Conservation (phyloP, 2,329 filamentous ascomycete genomes). For the Trichoderma koningiopsis region DNA sequence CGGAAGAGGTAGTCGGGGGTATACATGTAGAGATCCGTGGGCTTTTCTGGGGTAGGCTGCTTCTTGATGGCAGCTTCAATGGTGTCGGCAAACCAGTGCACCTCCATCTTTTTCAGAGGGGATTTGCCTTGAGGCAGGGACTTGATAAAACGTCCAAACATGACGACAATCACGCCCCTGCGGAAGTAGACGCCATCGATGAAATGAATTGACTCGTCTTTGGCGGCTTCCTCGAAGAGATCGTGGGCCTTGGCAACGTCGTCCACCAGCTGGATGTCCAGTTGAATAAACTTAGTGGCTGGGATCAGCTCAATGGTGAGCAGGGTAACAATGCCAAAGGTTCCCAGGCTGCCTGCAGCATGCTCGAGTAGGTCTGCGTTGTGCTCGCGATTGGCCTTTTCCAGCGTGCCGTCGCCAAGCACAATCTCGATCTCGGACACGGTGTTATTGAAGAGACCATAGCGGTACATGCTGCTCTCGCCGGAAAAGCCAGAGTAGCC, state of each 20-base stretch:
- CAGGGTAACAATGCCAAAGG: constrained; percentile 58
- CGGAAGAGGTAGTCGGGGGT: constrained; percentile 58
- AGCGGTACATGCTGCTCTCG: constrained; percentile 59
- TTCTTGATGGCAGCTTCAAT: constrained; percentile 34
- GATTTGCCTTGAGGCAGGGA: constrained; percentile 48
- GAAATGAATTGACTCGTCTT: constrained; percentile 47
- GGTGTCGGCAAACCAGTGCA: constrained; percentile 37
- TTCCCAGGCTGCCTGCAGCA: constrained; percentile 56
- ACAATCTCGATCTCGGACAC: constrained; percentile 57
- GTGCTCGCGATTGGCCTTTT: constrained; percentile 49
- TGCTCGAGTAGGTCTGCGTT: constrained; percentile 55
- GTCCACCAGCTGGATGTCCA: constrained; percentile 48
- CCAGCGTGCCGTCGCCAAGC: constrained; percentile 53
- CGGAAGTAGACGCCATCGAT: constrained; percentile 60
- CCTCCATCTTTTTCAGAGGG: constrained; percentile 38
- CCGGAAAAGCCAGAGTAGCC: constrained; percentile 58
- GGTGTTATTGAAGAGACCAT: constrained; percentile 58
- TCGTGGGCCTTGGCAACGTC: constrained; percentile 36
- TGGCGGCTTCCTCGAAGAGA: constrained; percentile 41
- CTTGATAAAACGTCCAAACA: constrained; percentile 52
- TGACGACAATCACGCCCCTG: constrained; percentile 50
- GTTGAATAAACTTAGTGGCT: constrained; percentile 51
- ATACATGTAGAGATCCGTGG: constrained; percentile 41
- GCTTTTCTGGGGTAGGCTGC: constrained; percentile 33
- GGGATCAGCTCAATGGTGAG: constrained; percentile 54